Evolutionary conservation across 148 eudicot genomes (phyloP), one percentile per base, ranked within the genome.

Genomic region (Diospyros lotus): DNA sequence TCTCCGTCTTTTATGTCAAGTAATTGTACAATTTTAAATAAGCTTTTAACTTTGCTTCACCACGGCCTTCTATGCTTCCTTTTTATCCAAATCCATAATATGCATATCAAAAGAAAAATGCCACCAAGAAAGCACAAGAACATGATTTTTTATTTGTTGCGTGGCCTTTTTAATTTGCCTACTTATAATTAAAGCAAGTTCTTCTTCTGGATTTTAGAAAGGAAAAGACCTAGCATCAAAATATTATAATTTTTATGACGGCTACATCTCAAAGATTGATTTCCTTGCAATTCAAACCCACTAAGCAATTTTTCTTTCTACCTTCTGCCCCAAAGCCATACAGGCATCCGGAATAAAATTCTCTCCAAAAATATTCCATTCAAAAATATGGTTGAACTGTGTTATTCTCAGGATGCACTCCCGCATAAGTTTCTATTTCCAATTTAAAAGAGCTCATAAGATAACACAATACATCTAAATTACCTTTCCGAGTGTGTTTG

Each of bases 401-500:
- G 7, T 58, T 46, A 46, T 15, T 70, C 6, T 42, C 51, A 56
- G 52, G 64, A 14, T 46, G 45, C 52, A 46, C 14, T 40, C 74
- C 11, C 11, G 41, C 40, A 8, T 6, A 6, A 59, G n/a, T 45
- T 58, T 17, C 63, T 10, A 5, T 38, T 46, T 5, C 13, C 0
- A 41, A 6, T 1, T n/a, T 0, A 2, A 14, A 58, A 58, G 42
- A 8, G 38, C 58, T 14, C 12, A 56, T 41, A 42, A 4, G 10
- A 44, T 17, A 18, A 64, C 28, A 41, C 38, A 40, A 73, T 41
- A 15, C 28, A 48, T 50, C 39, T 17, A 41, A 28, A 63, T 84
- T 83, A 95, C 98, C 97, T 92, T 90, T 73, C 88, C 96, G 18
- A 95, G 91, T 53, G 97, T 95, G 79, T 95, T 95, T 50, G 97